phyloP scores from a whole-genome alignment of 495 filamentous ascomycete species.

The Evernia prunastri region DNA sequence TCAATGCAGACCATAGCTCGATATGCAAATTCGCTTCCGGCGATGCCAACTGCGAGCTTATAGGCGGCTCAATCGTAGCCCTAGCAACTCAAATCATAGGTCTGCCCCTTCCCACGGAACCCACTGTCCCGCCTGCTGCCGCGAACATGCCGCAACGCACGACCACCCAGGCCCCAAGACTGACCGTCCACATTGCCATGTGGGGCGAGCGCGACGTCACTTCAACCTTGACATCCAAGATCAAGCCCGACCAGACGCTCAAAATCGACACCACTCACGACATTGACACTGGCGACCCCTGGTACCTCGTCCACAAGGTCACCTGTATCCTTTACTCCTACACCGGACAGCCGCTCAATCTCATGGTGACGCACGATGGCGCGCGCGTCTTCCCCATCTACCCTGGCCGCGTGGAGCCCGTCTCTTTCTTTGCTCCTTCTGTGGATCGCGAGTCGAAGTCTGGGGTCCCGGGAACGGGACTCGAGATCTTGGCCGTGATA shows the following conservation, averaged over 20 bases:
- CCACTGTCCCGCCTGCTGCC: background rate
- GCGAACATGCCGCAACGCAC: background rate
- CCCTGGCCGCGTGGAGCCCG: constrained; percentile 5
- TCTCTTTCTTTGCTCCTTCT: constrained; percentile 10
- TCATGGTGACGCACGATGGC: constrained; percentile 13
- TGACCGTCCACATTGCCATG: constrained; percentile 11
- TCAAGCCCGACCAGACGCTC: constrained; percentile 13
- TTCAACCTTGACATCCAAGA: constrained; percentile 8
- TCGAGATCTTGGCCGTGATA: constrained; percentile 11
- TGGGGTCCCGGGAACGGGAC: background rate
- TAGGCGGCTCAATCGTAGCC: constrained; percentile 11
- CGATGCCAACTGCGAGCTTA: constrained; percentile 9
- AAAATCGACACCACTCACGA: constrained; percentile 11
- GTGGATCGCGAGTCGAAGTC: constrained; percentile 5
- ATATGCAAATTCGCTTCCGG: constrained; percentile 25
- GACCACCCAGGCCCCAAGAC: constrained; percentile 1
- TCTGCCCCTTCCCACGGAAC: background rate
- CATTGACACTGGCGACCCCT: constrained; percentile 12
- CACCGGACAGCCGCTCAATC: constrained; percentile 3
- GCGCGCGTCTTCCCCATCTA: constrained; percentile 7
- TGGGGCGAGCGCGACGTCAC: constrained; percentile 14
- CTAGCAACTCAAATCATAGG: constrained; percentile 13
- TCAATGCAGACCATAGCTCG: constrained; percentile 22
- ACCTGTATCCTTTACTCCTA: constrained; percentile 14
- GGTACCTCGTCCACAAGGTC: constrained; percentile 11